Evolutionary conservation across 139 green algal species (phyloP).

Genomic region (Coelastrella sp.): DNA sequence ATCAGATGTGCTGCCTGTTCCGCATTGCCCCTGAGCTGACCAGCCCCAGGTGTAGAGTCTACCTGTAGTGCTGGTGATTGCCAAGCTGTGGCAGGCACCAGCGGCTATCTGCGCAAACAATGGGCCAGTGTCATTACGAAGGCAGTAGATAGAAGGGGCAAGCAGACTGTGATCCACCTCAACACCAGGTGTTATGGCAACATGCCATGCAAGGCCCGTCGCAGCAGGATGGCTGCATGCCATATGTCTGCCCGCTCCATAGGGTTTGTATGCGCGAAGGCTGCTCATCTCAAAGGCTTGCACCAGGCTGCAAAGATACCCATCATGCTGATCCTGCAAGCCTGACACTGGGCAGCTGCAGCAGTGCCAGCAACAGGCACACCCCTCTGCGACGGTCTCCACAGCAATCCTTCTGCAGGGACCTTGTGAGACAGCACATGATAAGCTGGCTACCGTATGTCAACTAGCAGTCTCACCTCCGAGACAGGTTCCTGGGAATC

Average conservation of each 20-base stretch:
- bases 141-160: too few species aligned
- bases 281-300: too few species aligned
- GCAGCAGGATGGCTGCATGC: too few species aligned
- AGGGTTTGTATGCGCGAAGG: too few species aligned
- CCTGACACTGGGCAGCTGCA: not conserved
- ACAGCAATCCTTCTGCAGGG: not conserved
- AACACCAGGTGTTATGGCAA: too few species aligned
- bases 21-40: constrained; percentile 39
- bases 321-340: too few species aligned
- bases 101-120: constrained; percentile 7
- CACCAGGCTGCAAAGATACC: too few species aligned
- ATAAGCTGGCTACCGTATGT: not conserved
- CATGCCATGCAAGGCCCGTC: too few species aligned
- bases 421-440: not conserved
- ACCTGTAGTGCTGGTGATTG: not conserved
- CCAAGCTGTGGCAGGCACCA: constrained; percentile 17
- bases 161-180: not conserved
- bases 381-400: too few species aligned
- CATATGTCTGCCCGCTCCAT: too few species aligned
- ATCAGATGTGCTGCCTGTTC: constrained; percentile 13
- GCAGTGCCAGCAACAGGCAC: not conserved
- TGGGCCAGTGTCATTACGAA: too few species aligned
- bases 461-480: not conserved
- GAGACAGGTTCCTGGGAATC: not conserved
- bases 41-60: constrained; percentile 33